Conservation (phyloP, 345 rosid species). For the Triadica sebifera region DNA sequence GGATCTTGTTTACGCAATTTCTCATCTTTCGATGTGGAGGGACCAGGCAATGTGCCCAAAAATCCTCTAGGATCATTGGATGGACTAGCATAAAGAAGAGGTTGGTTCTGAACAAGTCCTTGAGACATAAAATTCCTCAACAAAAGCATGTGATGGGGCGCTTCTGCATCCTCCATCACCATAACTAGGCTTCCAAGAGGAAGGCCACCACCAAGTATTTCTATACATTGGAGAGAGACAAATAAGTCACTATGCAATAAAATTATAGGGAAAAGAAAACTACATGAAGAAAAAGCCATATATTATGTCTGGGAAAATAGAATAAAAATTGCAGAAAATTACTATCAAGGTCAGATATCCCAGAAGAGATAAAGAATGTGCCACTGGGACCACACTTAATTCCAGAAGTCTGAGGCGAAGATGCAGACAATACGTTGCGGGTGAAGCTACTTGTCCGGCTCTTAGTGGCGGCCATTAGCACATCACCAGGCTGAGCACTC, state of each 20-base stretch:
- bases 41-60: slow-evolving; percentile 83
- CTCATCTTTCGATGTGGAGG: slow-evolving; percentile 56
- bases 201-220: slow-evolving; percentile 82
- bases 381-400: slow-evolving; percentile 83
- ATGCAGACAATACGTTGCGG: slow-evolving; percentile 46
- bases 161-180: slow-evolving; percentile 98
- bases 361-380: slow-evolving; percentile 64
- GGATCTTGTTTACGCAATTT: slow-evolving; percentile 39
- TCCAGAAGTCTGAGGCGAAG: slow-evolving; percentile 55
- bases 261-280: neutral
- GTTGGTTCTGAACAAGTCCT: slow-evolving; percentile 80
- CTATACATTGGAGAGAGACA: slow-evolving; percentile 28
- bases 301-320: neutral
- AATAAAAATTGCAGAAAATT: slow-evolving; percentile 18
- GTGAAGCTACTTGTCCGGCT: slow-evolving; percentile 79
- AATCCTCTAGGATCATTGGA: slow-evolving; percentile 77
- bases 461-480: slow-evolving; percentile 57
- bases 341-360: slow-evolving; percentile 93
- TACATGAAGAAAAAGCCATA: too few species aligned
- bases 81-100: slow-evolving; percentile 83
- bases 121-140: slow-evolving; percentile 95
- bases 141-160: slow-evolving; percentile 96
- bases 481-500: neutral
- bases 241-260: neutral
- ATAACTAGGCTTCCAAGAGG: slow-evolving; percentile 80